phyloP scores from a whole-genome alignment of 257 asterid genomes.

The Rauvolfia tetraphylla region DNA sequence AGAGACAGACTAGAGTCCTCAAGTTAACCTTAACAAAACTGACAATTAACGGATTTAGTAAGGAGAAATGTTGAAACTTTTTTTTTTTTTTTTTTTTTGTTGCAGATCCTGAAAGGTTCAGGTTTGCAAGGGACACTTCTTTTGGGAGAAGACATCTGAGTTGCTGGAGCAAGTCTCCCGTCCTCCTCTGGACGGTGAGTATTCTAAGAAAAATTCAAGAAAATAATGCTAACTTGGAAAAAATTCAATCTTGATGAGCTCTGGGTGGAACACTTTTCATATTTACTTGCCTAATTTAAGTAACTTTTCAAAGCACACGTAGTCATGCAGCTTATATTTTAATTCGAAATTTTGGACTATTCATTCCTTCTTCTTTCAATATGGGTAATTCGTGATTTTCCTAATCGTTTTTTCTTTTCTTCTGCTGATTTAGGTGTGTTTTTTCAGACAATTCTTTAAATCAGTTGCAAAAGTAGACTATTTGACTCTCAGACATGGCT shows the following conservation, averaged over 20 bases:
- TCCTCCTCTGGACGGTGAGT: conserved; percentile 83
- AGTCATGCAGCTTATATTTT: not conserved
- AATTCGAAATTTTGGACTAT: not conserved
- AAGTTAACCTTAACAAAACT: not conserved
- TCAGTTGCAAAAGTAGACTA: conserved; percentile 92
- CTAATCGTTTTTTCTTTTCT: not conserved
- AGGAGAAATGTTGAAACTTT: too few species aligned
- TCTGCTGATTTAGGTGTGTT: conserved; percentile 53
- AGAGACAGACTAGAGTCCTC: not conserved
- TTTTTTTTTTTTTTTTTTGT: not conserved
- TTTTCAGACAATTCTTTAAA: conserved; percentile 74
- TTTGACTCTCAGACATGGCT: conserved; percentile 84
- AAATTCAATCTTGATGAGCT: not conserved
- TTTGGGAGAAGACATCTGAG: conserved; percentile 88
- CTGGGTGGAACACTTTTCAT: not conserved
- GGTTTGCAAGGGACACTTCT: conserved; percentile 90
- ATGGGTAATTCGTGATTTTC: not conserved
- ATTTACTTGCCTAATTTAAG: not conserved
- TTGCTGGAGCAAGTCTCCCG: conserved; percentile 70
- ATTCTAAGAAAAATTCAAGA: not conserved
- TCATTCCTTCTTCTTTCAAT: not conserved
- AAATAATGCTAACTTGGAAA: not conserved
- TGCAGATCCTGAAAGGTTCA: conserved; percentile 85
- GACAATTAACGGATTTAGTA: too few species aligned
- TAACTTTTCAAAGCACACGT: not conserved